Conservation (phyloP, 2,329 filamentous ascomycete species). For the Pestalotiopsis sp. region DNA sequence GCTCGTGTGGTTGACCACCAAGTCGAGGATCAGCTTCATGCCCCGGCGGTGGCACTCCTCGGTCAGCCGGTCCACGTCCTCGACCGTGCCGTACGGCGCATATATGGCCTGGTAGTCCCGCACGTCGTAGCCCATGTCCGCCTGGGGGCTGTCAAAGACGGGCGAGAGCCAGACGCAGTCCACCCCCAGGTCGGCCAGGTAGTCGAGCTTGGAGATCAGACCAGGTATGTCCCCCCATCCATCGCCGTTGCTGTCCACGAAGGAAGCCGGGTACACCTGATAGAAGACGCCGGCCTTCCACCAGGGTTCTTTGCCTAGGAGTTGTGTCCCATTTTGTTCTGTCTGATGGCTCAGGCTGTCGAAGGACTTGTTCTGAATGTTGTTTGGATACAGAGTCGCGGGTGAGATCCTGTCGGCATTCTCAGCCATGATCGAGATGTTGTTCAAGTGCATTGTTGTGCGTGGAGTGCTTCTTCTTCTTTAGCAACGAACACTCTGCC, state of each 20-base stretch:
- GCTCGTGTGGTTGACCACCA: slow-evolving; percentile 73
- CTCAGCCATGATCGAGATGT: neutral
- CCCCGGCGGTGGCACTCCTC: slow-evolving; percentile 57
- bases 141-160: slow-evolving; percentile 58
- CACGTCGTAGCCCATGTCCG: slow-evolving; percentile 77
- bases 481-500: neutral
- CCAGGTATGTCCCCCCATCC: slow-evolving; percentile 69
- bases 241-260: slow-evolving; percentile 59
- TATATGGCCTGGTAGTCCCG: slow-evolving; percentile 70
- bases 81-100: slow-evolving; percentile 66
- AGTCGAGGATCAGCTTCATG: slow-evolving; percentile 71
- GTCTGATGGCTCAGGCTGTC: neutral
- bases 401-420: neutral
- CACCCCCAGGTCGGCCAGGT: slow-evolving; percentile 63
- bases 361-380: neutral
- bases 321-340: neutral
- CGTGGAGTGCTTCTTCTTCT: neutral
- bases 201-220: slow-evolving; percentile 66
- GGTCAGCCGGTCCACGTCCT: slow-evolving; percentile 68
- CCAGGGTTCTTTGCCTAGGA: slow-evolving; percentile 36
- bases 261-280: slow-evolving; percentile 61
- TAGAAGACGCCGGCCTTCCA: slow-evolving; percentile 51
- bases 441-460: neutral
- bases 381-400: neutral
- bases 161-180: slow-evolving; percentile 64